A percentile compares a stretch with the other conserved stretches of the same genome.
phyloP scores from a whole-genome alignment of 371 early-diverging fungal species.

The Saksenaea vasiformis region DNA sequence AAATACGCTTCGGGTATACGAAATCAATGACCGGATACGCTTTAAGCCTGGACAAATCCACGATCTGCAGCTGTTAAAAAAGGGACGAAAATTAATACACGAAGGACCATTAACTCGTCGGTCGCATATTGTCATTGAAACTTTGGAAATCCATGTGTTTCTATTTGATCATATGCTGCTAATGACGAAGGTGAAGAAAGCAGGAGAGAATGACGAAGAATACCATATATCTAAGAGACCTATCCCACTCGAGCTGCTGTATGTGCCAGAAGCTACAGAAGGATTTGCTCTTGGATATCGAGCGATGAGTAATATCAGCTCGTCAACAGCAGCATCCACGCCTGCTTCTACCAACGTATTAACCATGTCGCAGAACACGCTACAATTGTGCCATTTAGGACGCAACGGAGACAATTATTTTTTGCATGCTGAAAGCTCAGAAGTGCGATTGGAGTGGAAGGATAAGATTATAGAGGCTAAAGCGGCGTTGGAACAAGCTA shows the following conservation, averaged over 20 bases:
- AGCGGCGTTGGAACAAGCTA: conserved; percentile 37
- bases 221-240: conserved; percentile 61
- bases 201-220: conserved; percentile 51
- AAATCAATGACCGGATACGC: conserved; percentile 35
- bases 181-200: conserved; percentile 66
- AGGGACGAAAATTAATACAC: conserved; percentile 71
- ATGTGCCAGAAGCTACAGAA: conserved; percentile 54
- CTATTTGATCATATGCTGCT: conserved; percentile 88
- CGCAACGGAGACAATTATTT: conserved; percentile 70
- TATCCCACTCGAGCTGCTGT: conserved; percentile 62
- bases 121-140: conserved; percentile 67
- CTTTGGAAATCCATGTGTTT: conserved; percentile 72
- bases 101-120: conserved; percentile 78
- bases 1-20: conserved; percentile 15
- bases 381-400: conserved; percentile 66
- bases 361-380: conserved; percentile 37
- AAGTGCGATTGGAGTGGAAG: conserved; percentile 80
- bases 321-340: conserved; percentile 2
- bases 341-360: background rate
- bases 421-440: conserved; percentile 72
- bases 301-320: conserved; percentile 6
- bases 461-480: conserved; percentile 79
- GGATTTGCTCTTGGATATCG: conserved; percentile 25
- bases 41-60: conserved; percentile 42
- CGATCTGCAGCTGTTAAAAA: conserved; percentile 69